Conservation (phyloP, 139 green algal genomes). For the Ettlia oleoabundans region DNA sequence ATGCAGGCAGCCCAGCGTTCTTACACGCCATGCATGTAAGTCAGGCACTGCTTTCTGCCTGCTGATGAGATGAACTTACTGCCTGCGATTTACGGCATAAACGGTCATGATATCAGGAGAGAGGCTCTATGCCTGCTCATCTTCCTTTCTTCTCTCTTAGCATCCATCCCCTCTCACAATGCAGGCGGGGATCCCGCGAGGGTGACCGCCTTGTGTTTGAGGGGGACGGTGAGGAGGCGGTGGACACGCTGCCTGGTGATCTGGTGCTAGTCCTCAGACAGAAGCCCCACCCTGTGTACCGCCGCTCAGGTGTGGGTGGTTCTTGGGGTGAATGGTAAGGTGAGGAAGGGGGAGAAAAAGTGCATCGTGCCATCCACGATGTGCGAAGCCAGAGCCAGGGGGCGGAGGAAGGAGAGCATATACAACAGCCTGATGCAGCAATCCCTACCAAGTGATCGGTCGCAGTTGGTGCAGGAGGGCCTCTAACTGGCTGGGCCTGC, state of each 20-base stretch:
- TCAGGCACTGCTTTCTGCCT: no score
- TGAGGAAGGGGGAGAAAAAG: no score
- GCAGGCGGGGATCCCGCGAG: slow-evolving; percentile 34
- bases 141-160: background rate
- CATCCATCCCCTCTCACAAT: background rate
- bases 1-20: background rate
- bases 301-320: slow-evolving; percentile 21
- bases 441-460: no score
- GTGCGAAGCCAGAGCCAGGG: no score
- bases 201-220: slow-evolving; percentile 45
- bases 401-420: no score
- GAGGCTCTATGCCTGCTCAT: no score
- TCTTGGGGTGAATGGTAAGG: background rate
- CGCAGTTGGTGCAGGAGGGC: no score
- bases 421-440: no score
- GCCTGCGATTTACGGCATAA: no score
- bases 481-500: no score
- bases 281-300: slow-evolving; percentile 46
- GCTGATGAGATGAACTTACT: background rate
- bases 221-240: slow-evolving; percentile 45
- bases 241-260: slow-evolving; percentile 49
- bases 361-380: background rate
- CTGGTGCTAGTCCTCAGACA: slow-evolving; percentile 34
- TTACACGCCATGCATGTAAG: background rate
- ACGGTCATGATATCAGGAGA: no score